Conservation (phyloP, 495 filamentous ascomycete species). For the Daldinia grandis region DNA sequence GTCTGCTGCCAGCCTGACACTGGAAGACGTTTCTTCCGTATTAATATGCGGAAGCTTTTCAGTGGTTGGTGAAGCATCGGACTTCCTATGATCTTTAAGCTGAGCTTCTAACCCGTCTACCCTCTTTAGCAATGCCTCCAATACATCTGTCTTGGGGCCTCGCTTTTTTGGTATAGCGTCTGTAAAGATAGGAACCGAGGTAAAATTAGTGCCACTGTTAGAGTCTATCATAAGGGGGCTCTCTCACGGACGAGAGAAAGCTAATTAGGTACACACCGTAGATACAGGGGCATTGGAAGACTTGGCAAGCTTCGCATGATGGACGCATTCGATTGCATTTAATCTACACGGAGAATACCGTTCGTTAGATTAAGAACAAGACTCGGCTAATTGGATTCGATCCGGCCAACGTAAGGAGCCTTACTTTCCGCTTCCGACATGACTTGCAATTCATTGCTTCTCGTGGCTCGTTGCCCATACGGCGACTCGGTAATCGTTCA, state of each 20-base stretch:
- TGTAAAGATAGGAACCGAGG: constrained; percentile 44
- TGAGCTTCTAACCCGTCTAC: constrained; percentile 85
- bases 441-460: constrained; percentile 96
- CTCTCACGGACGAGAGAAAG: background rate
- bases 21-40: constrained; percentile 21
- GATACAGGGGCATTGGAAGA: constrained; percentile 87
- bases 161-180: constrained; percentile 89
- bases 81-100: constrained; percentile 71
- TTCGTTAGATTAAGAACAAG: constrained; percentile 35
- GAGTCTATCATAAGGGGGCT: background rate
- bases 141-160: constrained; percentile 86
- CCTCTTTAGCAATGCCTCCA: constrained; percentile 82
- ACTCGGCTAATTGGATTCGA: constrained; percentile 15
- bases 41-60: constrained; percentile 40
- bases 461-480: constrained; percentile 76
- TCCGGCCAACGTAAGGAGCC: constrained; percentile 14
- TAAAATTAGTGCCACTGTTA: constrained; percentile 27
- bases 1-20: background rate
- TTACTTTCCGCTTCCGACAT: constrained; percentile 86
- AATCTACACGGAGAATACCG: constrained; percentile 63
- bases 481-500: constrained; percentile 78
- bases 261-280: constrained; percentile 73
- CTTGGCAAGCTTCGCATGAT: constrained; percentile 86
- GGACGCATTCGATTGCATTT: constrained; percentile 88
- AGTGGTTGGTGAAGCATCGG: constrained; percentile 52